phyloP scores from a whole-genome alignment of 2,329 filamentous ascomycete genomes.

The Diaporthe australafricana region DNA sequence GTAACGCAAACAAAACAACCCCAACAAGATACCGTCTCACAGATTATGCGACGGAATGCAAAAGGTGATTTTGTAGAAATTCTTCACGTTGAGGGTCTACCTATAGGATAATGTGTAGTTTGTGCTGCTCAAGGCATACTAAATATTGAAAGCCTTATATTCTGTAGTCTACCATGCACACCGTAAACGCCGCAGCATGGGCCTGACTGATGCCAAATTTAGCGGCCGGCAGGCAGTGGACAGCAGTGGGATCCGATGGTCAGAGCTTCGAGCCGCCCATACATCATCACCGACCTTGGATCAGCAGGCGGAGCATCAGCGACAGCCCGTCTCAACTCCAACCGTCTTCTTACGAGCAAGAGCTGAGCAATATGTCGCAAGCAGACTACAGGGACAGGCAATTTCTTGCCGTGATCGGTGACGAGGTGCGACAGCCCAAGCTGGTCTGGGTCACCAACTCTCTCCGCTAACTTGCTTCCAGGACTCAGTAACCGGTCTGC shows the following conservation, averaged over 20 bases:
- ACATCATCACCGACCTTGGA: conserved; percentile 13
- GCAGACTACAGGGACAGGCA: conserved; percentile 84
- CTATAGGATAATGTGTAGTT: too few species aligned
- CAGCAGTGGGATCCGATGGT: conserved; percentile 32
- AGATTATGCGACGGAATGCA: too few species aligned
- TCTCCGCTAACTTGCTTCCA: conserved; percentile 53
- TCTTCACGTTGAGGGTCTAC: too few species aligned
- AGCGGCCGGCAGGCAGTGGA: conserved; percentile 24
- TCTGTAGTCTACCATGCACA: neutral
- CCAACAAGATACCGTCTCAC: too few species aligned
- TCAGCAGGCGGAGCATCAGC: conserved; percentile 7
- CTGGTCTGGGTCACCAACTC: neutral
- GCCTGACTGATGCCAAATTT: neutral
- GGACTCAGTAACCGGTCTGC: conserved; percentile 95
- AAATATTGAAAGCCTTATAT: too few species aligned
- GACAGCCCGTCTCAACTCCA: conserved; percentile 8
- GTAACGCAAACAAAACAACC: too few species aligned
- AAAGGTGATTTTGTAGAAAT: too few species aligned
- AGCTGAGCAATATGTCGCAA: conserved; percentile 57
- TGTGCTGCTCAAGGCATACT: too few species aligned
- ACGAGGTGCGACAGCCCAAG: conserved; percentile 74
- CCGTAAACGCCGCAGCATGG: conserved; percentile 6
- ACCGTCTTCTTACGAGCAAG: conserved; percentile 28
- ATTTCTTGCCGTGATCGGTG: conserved; percentile 97
- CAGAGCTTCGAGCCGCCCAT: conserved; percentile 36